These are phyloP conservation scores for Xylariaceae sp. DNA, from an alignment of 2,329 filamentous ascomycete genomes.

Conservation along the genomic window DNA sequence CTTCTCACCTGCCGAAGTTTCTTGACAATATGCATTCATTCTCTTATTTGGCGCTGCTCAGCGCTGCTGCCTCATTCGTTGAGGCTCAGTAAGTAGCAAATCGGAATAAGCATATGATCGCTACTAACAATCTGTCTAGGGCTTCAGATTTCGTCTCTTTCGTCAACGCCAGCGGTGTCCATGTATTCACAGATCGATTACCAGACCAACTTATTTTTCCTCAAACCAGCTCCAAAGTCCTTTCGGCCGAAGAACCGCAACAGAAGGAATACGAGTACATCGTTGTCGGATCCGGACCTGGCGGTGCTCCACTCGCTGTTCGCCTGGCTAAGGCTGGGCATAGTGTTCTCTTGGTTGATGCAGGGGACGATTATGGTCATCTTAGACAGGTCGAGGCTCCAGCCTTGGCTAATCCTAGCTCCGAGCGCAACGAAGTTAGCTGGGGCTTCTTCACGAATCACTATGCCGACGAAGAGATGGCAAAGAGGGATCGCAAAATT, in stretches of 20 bases:
- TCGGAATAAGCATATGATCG: no score
- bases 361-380: constrained; percentile 53
- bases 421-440: constrained; percentile 50
- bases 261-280: constrained; percentile 54
- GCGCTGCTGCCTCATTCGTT: background rate
- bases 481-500: constrained; percentile 55
- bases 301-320: constrained; percentile 55
- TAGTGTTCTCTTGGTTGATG: constrained; percentile 55
- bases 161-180: background rate
- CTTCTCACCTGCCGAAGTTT: background rate
- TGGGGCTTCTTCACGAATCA: constrained; percentile 64
- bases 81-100: background rate
- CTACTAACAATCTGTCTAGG: no score
- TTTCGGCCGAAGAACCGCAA: constrained; percentile 6
- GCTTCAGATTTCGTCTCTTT: background rate
- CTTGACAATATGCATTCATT: background rate
- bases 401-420: constrained; percentile 48
- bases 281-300: constrained; percentile 59
- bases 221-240: background rate
- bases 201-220: background rate
- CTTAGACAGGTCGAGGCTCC: constrained; percentile 50
- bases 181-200: background rate
- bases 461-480: constrained; percentile 50
- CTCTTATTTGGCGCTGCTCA: background rate
- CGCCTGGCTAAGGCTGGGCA: constrained; percentile 56